Conservation (phyloP, 495 filamentous ascomycete species). For the Darksidea phi region DNA sequence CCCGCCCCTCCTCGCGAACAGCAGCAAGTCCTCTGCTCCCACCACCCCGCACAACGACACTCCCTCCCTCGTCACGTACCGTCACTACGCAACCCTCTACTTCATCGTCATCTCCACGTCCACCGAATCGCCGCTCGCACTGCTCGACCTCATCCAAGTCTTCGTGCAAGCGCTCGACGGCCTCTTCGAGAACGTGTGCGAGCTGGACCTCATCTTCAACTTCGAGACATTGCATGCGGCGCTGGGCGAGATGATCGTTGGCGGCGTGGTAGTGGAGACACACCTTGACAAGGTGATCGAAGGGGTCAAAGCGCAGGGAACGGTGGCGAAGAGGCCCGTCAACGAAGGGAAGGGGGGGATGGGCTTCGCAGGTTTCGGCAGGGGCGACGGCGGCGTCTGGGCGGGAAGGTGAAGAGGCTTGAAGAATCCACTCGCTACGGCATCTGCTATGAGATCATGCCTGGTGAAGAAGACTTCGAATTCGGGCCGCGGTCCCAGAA, state of each 20-base stretch:
- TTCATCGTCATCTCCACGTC: constrained; percentile 98
- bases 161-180: constrained; percentile 94
- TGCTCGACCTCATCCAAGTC: constrained; percentile 96
- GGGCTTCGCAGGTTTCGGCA: constrained; percentile 48
- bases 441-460: too few relatives aligned
- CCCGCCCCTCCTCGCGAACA: constrained; percentile 64
- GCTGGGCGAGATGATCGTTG: constrained; percentile 91
- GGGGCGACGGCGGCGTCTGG: constrained; percentile 37
- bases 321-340: constrained; percentile 64
- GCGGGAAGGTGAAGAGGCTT: constrained; percentile 21
- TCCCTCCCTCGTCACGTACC: constrained; percentile 95
- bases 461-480: too few relatives aligned
- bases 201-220: constrained; percentile 97
- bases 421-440: too few relatives aligned
- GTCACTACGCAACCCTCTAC: constrained; percentile 95
- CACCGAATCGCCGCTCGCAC: constrained; percentile 89
- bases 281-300: constrained; percentile 81
- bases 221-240: constrained; percentile 95
- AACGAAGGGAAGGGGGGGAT: constrained; percentile 45
- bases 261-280: constrained; percentile 94
- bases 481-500: too few relatives aligned
- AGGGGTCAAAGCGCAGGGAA: constrained; percentile 77
- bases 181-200: constrained; percentile 97
- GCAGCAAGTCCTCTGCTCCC: constrained; percentile 51
- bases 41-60: constrained; percentile 70